Conservation (phyloP, 257 asterid genomes). For the Ilex asprella region DNA sequence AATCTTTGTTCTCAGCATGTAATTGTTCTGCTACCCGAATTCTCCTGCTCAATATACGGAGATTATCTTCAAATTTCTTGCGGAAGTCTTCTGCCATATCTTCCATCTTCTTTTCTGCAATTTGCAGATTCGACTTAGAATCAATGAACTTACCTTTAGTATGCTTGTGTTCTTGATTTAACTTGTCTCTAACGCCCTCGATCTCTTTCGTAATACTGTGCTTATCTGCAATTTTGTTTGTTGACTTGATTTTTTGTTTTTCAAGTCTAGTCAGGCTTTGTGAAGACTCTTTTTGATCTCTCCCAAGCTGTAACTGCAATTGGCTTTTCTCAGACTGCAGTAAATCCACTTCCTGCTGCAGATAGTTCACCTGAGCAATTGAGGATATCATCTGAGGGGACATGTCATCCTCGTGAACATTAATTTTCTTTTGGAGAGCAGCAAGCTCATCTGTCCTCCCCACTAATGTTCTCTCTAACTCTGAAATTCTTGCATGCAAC, state of each 20-base stretch:
- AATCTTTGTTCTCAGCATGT: conserved; percentile 68
- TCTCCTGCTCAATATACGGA: conserved; percentile 64
- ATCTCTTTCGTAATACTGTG: conserved; percentile 11
- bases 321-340: conserved; percentile 18
- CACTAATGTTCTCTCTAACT: conserved; percentile 25
- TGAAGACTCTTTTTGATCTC: conserved; percentile 22
- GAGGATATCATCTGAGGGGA: conserved; percentile 11
- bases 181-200: conserved; percentile 10
- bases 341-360: conserved; percentile 23
- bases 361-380: conserved; percentile 5
- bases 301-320: conserved; percentile 23
- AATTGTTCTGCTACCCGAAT: conserved; percentile 81
- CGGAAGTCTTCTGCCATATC: conserved; percentile 61
- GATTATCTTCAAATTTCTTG: conserved; percentile 60
- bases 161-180: conserved; percentile 25
- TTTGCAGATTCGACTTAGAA: conserved; percentile 32
- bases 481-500: conserved; percentile 25
- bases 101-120: conserved; percentile 50
- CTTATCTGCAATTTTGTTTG: conserved; percentile 29
- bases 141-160: conserved; percentile 8
- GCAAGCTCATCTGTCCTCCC: conserved; percentile 31
- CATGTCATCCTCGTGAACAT: conserved; percentile 15
- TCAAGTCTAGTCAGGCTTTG: conserved; percentile 24
- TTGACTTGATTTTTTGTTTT: conserved; percentile 32
- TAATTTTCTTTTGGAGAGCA: conserved; percentile 6